A percentile compares a stretch with the other conserved stretches of the same genome.
Conservation (phyloP, 108 stramenopile species). For the Nannochloropsis salina region DNA sequence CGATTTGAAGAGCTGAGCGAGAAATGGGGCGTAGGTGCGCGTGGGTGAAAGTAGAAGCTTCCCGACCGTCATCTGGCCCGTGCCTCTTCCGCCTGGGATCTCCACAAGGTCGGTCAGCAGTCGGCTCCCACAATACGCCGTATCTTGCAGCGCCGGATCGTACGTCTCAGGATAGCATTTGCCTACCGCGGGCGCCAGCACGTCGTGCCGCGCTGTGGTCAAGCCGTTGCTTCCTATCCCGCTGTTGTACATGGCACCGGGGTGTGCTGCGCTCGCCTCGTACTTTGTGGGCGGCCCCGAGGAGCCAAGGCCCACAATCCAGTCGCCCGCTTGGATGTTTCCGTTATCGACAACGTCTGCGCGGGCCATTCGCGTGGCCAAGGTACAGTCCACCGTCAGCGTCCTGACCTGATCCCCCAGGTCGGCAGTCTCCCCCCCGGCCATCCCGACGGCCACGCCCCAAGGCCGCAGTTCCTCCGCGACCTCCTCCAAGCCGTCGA, state of each 20-base stretch:
- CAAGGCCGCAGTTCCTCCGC: conserved; percentile 22
- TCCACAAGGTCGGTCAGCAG: conserved; percentile 24
- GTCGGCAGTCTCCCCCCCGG: conserved; percentile 37
- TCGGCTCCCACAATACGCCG: conserved; percentile 26
- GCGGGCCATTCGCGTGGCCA: conserved; percentile 30
- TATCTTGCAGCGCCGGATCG: conserved; percentile 22
- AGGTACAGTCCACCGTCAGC: conserved; percentile 34
- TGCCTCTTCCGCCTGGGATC: not conserved
- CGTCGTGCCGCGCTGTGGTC: conserved; percentile 31
- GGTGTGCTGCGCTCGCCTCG: not conserved
- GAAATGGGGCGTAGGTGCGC: conserved; percentile 34
- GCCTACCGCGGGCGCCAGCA: conserved; percentile 25
- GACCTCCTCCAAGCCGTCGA: conserved; percentile 32
- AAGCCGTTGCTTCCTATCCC: conserved; percentile 34
- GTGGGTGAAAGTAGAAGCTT: conserved; percentile 36
- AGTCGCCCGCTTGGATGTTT: conserved; percentile 28
- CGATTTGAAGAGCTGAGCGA: not conserved
- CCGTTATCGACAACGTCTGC: conserved; percentile 31
- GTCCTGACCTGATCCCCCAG: conserved; percentile 34
- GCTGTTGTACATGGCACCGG: conserved; percentile 27
- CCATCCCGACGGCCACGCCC: conserved; percentile 25
- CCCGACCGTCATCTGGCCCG: conserved; percentile 21
- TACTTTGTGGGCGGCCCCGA: conserved; percentile 23
- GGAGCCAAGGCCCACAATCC: conserved; percentile 30
- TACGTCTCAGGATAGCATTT: conserved; percentile 30